These are phyloP conservation scores for Cyberlindnera veronae DNA, from an alignment of 805 yeast genomes.

Conservation along the genomic window DNA sequence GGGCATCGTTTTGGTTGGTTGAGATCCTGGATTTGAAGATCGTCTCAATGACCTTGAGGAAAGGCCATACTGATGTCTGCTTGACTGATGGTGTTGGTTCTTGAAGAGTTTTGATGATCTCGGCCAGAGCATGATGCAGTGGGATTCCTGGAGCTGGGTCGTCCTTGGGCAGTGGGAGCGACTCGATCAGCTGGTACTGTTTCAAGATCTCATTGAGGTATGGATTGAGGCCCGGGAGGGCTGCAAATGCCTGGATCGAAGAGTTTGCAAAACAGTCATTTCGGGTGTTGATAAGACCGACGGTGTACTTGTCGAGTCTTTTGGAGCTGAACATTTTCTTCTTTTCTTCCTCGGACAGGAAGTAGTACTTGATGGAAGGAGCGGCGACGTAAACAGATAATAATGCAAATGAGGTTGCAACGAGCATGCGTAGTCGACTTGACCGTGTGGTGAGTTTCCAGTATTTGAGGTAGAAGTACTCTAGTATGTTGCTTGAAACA, in stretches of 20 bases:
- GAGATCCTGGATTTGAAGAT: conserved; percentile 74
- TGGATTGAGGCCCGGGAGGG: conserved; percentile 54
- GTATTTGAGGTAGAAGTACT: conserved; percentile 19
- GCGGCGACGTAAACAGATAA: conserved; percentile 30
- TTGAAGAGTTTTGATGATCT: conserved; percentile 53
- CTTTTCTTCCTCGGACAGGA: conserved; percentile 20
- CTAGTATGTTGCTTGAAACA: conserved; percentile 12
- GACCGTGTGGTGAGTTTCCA: conserved; percentile 21
- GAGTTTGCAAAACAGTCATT: conserved; percentile 94
- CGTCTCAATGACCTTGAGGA: conserved; percentile 66
- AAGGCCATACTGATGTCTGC: conserved; percentile 72
- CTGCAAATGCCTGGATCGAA: conserved; percentile 72
- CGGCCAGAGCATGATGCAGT: conserved; percentile 55
- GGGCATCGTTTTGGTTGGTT: conserved; percentile 89
- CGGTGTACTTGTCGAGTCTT: conserved; percentile 70
- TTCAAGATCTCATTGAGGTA: conserved; percentile 44
- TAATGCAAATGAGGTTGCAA: conserved; percentile 21
- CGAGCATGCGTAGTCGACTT: conserved; percentile 22
- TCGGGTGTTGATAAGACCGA: conserved; percentile 77
- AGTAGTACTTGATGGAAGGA: conserved; percentile 26
- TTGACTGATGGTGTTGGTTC: conserved; percentile 52
- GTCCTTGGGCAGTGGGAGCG: conserved; percentile 16
- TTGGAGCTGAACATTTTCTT: conserved; percentile 36
- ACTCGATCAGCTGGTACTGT: conserved; percentile 20
- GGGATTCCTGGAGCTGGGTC: conserved; percentile 39